Percentiles rank a stretch among this genome's conserved stretches.
Evolutionary conservation across 345 rosid species (phyloP).

Genomic region (Kandelia obovata): DNA sequence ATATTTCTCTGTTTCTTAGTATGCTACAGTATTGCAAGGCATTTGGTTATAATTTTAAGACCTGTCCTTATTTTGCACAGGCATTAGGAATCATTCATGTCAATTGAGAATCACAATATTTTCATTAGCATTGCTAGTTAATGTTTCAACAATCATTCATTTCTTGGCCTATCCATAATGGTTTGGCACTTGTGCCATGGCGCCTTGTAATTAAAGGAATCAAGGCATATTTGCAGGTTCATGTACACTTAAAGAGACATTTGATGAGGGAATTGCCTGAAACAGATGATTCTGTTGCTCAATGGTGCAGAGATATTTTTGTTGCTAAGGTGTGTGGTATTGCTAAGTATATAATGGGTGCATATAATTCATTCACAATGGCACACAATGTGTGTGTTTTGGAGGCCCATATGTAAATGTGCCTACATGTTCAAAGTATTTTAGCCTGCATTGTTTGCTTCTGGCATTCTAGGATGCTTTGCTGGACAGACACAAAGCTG

Average conservation of each 20-base stretch:
- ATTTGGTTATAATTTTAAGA: no score
- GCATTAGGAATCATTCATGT: no score
- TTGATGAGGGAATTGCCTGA: constrained; percentile 34
- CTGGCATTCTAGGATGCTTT: constrained; percentile 25
- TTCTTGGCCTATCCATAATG: background rate
- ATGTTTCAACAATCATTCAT: background rate
- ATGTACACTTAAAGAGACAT: constrained; percentile 25
- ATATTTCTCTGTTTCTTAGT: background rate
- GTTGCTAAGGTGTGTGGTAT: constrained; percentile 24
- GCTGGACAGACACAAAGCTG: constrained; percentile 27
- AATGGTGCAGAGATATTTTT: constrained; percentile 38
- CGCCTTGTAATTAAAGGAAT: no score
- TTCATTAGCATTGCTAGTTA: background rate
- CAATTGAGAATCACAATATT: no score
- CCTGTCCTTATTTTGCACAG: no score
- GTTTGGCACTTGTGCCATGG: no score
- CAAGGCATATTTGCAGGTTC: constrained; percentile 16
- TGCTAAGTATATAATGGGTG: background rate
- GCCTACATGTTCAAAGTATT: background rate
- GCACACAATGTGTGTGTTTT: background rate
- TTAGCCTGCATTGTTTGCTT: background rate
- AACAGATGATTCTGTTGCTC: constrained; percentile 29
- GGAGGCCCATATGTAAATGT: background rate
- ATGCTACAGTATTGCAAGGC: no score
- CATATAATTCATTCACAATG: no score